Percentiles rank a stretch among this genome's conserved stretches.
Evolutionary conservation across 164 flowering plant species (phyloP).

Genomic region (Santalum album): DNA sequence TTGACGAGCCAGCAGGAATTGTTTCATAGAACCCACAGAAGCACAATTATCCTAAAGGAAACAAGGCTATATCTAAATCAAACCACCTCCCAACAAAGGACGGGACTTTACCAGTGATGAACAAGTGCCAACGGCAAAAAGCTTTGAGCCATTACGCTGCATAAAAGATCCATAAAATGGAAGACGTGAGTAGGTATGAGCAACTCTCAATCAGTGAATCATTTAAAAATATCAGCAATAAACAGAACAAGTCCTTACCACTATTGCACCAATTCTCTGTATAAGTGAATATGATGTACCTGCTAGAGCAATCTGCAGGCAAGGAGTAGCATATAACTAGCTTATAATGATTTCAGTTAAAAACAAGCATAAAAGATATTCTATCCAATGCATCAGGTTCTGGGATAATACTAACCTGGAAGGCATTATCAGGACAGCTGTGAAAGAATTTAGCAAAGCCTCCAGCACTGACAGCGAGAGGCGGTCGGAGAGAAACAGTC

Average conservation of each 20-base stretch:
- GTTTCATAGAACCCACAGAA: too few species aligned
- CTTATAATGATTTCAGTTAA: conserved; percentile 1
- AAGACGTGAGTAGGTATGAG: neutral
- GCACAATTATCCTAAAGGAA: too few species aligned
- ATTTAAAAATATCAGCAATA: neutral
- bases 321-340: conserved; percentile 9
- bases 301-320: conserved; percentile 68
- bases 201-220: neutral
- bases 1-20: too few species aligned
- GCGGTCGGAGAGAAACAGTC: conserved; percentile 83
- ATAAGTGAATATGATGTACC: conserved; percentile 75
- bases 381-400: neutral
- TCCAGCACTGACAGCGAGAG: conserved; percentile 68
- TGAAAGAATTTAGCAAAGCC: conserved; percentile 75
- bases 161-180: conserved; percentile 8
- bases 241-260: conserved; percentile 32
- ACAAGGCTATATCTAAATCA: too few species aligned
- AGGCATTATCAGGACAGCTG: conserved; percentile 91
- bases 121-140: conserved; percentile 86
- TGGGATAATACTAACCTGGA: conserved; percentile 52
- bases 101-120: conserved; percentile 69
- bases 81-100: neutral
- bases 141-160: conserved; percentile 94
- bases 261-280: conserved; percentile 80
- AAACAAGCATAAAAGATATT: neutral